Base-by-base conservation (phyloP, 768 basidiomycete genomes). In the Paxillus involutus region DNA sequence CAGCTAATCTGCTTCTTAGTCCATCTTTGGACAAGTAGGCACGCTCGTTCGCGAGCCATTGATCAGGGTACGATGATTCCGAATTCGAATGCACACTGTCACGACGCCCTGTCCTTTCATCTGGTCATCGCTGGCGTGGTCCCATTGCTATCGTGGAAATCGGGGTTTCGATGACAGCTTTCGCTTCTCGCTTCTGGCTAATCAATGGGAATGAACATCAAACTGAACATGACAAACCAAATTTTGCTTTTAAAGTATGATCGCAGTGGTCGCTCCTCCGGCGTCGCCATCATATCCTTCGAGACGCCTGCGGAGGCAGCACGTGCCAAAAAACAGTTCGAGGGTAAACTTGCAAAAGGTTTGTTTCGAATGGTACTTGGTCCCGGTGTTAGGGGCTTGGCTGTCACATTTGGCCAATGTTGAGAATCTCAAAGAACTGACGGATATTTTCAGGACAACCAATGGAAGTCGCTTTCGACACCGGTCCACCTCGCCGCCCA, bases 281-380 rank as follows among this genome's bases (percentile, higher is more conserved):
- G 94, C 55, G 79, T 84, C 61, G 94, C 89, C 53, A 81, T 84
- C 61, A 76, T 97, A 68, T 79, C 84, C 9, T 96, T 86, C 74
- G 88, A 91, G 72, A 91, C 85, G 3, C 62, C 80, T 16, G 78
- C 80, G 51, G 90, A 96, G 69, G 94, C 94, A 33, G 83, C 85
- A 37, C 78, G 80, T 55, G 94, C 93, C 50, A 91, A 91, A 73
- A 88, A 86, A 58, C 86, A 90, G 59, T 89, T 88, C 55, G 82
- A 94, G 65, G 92, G 93, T 43, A 87, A 91, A 61, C 79, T 92
- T 57, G 91, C 92, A 33, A 96, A 92, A 76, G 91, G 94, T 94
- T 52, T 35, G 43, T 60, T 32, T 41, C 41, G 24, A n/a, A 17
- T 16, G 5, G 47, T 21, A 44, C 33, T 5, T 40, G 5, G 11